These are phyloP conservation scores for Phyllosticta citriasiana DNA, from an alignment of 2,329 filamentous ascomycete species.

Conservation along the genomic window DNA sequence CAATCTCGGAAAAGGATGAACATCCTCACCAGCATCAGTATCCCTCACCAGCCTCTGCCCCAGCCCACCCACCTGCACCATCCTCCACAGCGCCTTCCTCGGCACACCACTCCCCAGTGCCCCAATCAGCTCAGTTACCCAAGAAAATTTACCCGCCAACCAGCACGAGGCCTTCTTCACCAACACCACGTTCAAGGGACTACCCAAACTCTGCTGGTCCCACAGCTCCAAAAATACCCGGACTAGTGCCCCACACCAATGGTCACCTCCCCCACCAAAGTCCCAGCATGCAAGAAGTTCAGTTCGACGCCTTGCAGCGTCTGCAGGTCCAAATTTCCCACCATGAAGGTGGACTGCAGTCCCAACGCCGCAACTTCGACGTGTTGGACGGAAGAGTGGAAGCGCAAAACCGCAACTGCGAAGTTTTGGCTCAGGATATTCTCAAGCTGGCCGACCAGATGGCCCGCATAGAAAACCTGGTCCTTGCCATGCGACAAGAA, in stretches of 20 bases:
- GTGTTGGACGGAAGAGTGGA: conserved; percentile 24
- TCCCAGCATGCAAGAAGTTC: conserved; percentile 21
- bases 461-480: conserved; percentile 24
- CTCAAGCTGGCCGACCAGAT: conserved; percentile 32
- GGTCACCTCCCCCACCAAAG: conserved; percentile 16
- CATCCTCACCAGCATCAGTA: conserved; percentile 14
- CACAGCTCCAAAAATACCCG: conserved; percentile 12
- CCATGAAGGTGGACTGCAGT: conserved; percentile 29
- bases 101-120: conserved; percentile 13
- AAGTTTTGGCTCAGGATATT: conserved; percentile 31
- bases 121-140: conserved; percentile 3
- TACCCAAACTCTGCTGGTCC: conserved; percentile 7
- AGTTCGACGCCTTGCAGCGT: conserved; percentile 33
- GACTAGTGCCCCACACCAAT: conserved; percentile 11
- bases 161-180: conserved; percentile 11
- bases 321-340: conserved; percentile 40
- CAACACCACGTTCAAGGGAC: conserved; percentile 16
- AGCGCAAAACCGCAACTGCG: conserved; percentile 26
- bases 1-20: background rate
- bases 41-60: conserved; percentile 11
- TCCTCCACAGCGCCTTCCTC: conserved; percentile 14
- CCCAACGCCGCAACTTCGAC: conserved; percentile 27
- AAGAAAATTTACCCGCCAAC: conserved; percentile 3
- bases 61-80: conserved; percentile 14
- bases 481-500: conserved; percentile 29